phyloP scores from a whole-genome alignment of 2,329 filamentous ascomycete genomes.

The Cyphellophora europaea region DNA sequence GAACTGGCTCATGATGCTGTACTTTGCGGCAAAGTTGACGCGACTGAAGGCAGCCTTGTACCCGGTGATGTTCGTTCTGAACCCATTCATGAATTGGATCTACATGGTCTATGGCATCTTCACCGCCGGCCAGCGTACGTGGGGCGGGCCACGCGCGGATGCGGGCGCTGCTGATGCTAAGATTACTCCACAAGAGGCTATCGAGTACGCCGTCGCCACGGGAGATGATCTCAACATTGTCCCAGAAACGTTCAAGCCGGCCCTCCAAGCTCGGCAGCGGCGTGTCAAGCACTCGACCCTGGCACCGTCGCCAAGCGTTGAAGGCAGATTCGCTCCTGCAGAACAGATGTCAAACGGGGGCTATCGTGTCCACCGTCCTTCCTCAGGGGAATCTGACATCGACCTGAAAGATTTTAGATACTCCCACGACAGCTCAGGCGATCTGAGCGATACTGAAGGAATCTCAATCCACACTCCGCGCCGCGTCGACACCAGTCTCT shows the following conservation, averaged over 20 bases:
- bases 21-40: conserved; percentile 78
- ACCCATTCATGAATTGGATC: conserved; percentile 96
- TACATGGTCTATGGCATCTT: conserved; percentile 98
- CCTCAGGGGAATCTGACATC: conserved; percentile 1
- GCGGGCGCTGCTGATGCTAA: conserved; percentile 68
- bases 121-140: conserved; percentile 86
- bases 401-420: background rate
- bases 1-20: conserved; percentile 93
- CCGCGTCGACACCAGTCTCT: conserved; percentile 7
- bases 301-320: conserved; percentile 63
- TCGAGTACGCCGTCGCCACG: conserved; percentile 65
- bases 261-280: conserved; percentile 21
- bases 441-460: conserved; percentile 17
- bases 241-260: conserved; percentile 67
- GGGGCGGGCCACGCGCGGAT: conserved; percentile 88
- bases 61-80: conserved; percentile 87
- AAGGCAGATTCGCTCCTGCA: conserved; percentile 69
- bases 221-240: conserved; percentile 88
- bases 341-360: conserved; percentile 58
- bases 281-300: conserved; percentile 37
- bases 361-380: conserved; percentile 41
- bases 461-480: conserved; percentile 17
- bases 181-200: conserved; percentile 73
- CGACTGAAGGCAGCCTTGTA: conserved; percentile 94
- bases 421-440: conserved; percentile 2